phyloP scores from a whole-genome alignment of 805 yeast species.

The Metschnikowia picachoensis region DNA sequence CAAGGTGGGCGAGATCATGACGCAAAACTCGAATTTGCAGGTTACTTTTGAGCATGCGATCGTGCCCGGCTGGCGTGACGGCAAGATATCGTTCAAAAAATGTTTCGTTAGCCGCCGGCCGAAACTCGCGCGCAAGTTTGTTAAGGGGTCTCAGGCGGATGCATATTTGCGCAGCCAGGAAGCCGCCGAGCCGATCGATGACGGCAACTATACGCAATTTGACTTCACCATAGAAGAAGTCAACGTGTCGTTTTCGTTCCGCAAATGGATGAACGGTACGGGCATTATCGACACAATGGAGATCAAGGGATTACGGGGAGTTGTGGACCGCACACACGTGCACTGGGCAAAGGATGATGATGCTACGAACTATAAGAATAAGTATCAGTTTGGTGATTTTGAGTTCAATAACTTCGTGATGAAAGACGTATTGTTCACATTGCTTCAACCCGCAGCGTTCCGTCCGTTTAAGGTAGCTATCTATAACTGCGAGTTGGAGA shows the following conservation, averaged over 20 bases:
- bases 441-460: constrained; percentile 76
- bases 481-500: constrained; percentile 78
- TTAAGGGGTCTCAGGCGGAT: constrained; percentile 68
- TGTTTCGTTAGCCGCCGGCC: constrained; percentile 88
- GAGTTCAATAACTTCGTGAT: constrained; percentile 78
- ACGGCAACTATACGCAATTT: constrained; percentile 94
- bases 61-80: constrained; percentile 90
- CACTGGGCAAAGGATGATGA: constrained; percentile 78
- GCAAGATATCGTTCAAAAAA: constrained; percentile 76
- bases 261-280: constrained; percentile 84
- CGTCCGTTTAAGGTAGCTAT: constrained; percentile 83
- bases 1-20: constrained; percentile 74
- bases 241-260: constrained; percentile 71
- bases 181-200: constrained; percentile 47
- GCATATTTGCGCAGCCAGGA: constrained; percentile 55
- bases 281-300: constrained; percentile 80
- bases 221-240: constrained; percentile 87
- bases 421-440: constrained; percentile 80
- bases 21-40: constrained; percentile 74
- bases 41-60: constrained; percentile 92
- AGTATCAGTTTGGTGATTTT: constrained; percentile 83
- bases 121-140: constrained; percentile 47
- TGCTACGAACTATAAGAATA: constrained; percentile 73
- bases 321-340: constrained; percentile 87
- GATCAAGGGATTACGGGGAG: constrained; percentile 83